These are phyloP conservation scores for Isoetes engelmannii DNA, from an alignment of 83 land plant species.

Conservation along the genomic window DNA sequence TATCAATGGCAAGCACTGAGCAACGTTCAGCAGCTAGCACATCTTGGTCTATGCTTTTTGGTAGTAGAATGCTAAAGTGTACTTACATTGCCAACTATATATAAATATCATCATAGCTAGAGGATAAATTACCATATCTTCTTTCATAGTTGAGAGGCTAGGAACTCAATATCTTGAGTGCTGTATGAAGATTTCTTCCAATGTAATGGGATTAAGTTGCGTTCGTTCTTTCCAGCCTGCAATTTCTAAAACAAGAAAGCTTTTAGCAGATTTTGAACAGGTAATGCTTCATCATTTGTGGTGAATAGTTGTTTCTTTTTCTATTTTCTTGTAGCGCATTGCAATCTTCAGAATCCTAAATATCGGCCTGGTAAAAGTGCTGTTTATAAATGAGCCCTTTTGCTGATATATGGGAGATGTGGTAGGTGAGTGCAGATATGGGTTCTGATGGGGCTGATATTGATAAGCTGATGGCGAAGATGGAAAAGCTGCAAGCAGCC, in stretches of 20 bases:
- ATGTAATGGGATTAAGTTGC: background rate
- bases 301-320: background rate
- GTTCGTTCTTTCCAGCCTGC: conserved; percentile 24
- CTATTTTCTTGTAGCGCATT: background rate
- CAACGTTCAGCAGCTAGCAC: too few relatives aligned
- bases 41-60: too few relatives aligned
- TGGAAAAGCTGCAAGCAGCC: conserved; percentile 26
- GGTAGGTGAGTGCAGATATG: conserved; percentile 33
- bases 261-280: conserved; percentile 29
- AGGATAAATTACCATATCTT: too few relatives aligned
- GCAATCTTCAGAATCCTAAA: too few relatives aligned
- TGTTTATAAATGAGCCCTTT: background rate
- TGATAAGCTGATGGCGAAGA: conserved; percentile 25
- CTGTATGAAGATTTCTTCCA: too few relatives aligned
- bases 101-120: too few relatives aligned
- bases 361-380: background rate
- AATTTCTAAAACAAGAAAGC: conserved; percentile 22
- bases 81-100: too few relatives aligned
- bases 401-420: background rate
- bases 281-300: conserved; percentile 14
- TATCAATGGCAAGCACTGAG: background rate
- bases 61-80: too few relatives aligned
- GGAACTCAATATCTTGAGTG: too few relatives aligned
- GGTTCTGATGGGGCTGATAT: conserved; percentile 22
- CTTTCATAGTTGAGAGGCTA: too few relatives aligned